Base-by-base conservation (phyloP, 2,329 filamentous ascomycete species). In the Colletotrichum lindemuthianum region DNA sequence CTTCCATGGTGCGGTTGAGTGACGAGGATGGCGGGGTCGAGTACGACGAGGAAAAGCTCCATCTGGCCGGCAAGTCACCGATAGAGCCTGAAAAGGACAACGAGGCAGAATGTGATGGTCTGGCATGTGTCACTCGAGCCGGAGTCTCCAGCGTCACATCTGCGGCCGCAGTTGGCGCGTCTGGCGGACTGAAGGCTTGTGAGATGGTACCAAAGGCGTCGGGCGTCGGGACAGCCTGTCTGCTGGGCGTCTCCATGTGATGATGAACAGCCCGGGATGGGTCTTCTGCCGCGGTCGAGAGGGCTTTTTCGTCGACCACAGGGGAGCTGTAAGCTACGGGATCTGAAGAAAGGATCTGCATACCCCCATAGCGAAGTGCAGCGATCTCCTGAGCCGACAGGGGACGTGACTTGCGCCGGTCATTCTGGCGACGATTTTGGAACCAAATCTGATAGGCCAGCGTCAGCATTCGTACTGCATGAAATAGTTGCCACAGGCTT, bases 381-480 rank as follows among this genome's bases (percentile, higher is more conserved):
- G 85, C 88, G 59, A 95, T 85, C 75, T 96, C 92, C 75, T 93
- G 89, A 9, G 90, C 87, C 34, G 92, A 87, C 41, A 97, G 84
- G 50, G 94, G 93, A 70, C 92, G 90, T 59, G 92, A 93, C 81
- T 95, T 96, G 70, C 95, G 88, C 71, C 95, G 88, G 76, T 96
- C 92, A 77, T 96, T 97, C 77, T 98, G 95, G 69, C 95, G 87
- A 73, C 93, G 88, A 74, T 97, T 97, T 74, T 97, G 95, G 79
- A 97, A 97, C 95, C 95, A 98, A 71, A 97, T 97, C 95, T 97
- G 63, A n/a, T 52, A 49, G 48, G 10, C 10, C 16, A 40, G 11
- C 16, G 32, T 63, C 32, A 60, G 48, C 16, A 54, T 37, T 50
- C 16, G n/a, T 47, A 58, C 16, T 44, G 39, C 49, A 41, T 49